Evolutionary conservation across 768 basidiomycete genomes (phyloP).

Genomic region (Serpula lacrymans): DNA sequence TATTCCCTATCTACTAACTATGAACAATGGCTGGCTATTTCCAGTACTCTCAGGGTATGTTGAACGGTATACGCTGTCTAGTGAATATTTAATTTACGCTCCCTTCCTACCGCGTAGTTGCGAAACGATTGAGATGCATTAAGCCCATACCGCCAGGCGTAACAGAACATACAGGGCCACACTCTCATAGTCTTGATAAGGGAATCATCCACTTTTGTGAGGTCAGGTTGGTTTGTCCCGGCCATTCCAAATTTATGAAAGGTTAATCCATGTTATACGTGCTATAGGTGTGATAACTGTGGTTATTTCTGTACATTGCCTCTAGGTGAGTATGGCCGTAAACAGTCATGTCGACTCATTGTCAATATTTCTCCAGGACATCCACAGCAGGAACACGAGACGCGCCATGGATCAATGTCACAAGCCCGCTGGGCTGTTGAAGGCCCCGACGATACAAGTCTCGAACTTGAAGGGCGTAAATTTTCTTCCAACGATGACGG

Average conservation of each 20-base stretch:
- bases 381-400: conserved; percentile 58
- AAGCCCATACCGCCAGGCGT: conserved; percentile 42
- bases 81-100: neutral
- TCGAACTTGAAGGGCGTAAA: conserved; percentile 55
- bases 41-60: conserved; percentile 53
- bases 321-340: conserved; percentile 33
- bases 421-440: conserved; percentile 55
- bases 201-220: conserved; percentile 55
- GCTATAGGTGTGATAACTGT: conserved; percentile 50
- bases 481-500: conserved; percentile 55
- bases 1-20: neutral
- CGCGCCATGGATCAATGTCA: conserved; percentile 62
- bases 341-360: neutral
- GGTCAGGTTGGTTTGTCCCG: conserved; percentile 29
- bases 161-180: conserved; percentile 42
- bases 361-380: conserved; percentile 38
- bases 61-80: neutral
- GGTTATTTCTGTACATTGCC: conserved; percentile 59
- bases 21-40: neutral
- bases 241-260: too few relatives aligned
- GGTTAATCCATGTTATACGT: neutral
- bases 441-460: conserved; percentile 42
- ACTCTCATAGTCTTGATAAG: conserved; percentile 44
- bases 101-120: conserved; percentile 26
- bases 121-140: conserved; percentile 48